Percentiles rank a stretch among this genome's conserved stretches.
phyloP scores from a whole-genome alignment of 345 rosid genomes.

The Eucalyptus guilfoylei region DNA sequence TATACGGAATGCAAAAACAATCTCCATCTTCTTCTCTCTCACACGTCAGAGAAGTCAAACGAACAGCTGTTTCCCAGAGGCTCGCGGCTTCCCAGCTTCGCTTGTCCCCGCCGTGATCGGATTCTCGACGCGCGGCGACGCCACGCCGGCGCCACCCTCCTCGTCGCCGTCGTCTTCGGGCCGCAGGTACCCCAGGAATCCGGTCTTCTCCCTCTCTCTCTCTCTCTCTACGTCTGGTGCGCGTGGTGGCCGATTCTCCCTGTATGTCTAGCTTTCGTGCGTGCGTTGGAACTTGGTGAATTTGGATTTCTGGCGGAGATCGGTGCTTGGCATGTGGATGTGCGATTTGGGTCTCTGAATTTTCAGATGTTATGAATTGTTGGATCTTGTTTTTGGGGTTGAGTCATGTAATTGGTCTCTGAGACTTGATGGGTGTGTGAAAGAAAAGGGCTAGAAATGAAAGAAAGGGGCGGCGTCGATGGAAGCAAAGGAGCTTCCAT shows the following conservation, averaged over 20 bases:
- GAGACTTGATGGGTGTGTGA: background rate
- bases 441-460: background rate
- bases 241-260: background rate
- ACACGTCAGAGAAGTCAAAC: background rate
- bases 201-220: background rate
- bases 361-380: background rate
- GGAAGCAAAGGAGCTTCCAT: background rate
- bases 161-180: background rate
- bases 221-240: background rate
- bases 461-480: background rate
- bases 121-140: background rate
- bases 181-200: background rate
- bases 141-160: background rate
- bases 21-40: background rate
- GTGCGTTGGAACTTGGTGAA: background rate
- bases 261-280: background rate
- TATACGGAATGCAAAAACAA: background rate
- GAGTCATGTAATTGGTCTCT: background rate
- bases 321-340: background rate
- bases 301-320: background rate
- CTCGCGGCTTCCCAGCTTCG: background rate
- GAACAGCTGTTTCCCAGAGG: background rate
- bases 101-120: background rate
- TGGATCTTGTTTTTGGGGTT: background rate
- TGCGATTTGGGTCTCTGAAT: background rate